These are phyloP conservation scores for Blastocystis sp. DNA, from an alignment of 352 stramenopile species.

Conservation along the genomic window DNA sequence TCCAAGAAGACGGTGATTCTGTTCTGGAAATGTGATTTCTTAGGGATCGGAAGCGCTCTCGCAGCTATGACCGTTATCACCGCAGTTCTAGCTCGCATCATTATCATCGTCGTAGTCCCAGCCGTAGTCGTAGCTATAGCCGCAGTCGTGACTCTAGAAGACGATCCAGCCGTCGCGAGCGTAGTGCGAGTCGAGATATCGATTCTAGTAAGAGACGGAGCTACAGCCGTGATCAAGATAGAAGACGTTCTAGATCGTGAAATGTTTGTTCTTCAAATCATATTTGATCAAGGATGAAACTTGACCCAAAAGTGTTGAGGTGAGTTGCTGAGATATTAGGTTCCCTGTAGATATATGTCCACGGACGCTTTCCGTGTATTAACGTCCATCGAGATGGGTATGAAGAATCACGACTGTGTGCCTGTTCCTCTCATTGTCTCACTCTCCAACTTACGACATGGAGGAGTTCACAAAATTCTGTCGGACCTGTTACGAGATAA, in stretches of 20 bases:
- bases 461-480: constrained; percentile 94
- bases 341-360: constrained; percentile 77
- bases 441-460: constrained; percentile 93
- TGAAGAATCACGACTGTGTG: constrained; percentile 97
- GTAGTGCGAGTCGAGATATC: neutral
- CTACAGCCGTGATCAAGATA: neutral
- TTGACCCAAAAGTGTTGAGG: constrained; percentile 76
- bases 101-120: neutral
- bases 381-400: constrained; percentile 95
- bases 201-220: neutral
- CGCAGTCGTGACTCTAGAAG: neutral
- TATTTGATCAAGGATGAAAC: constrained; percentile 73
- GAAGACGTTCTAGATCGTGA: neutral
- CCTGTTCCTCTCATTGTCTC: constrained; percentile 90
- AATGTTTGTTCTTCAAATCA: neutral
- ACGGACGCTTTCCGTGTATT: constrained; percentile 96
- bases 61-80: neutral
- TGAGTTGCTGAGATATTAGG: neutral
- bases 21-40: neutral
- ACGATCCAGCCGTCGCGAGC: neutral
- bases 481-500: constrained; percentile 93
- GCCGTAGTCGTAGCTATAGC: neutral
- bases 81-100: neutral
- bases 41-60: neutral
- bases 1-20: neutral